phyloP scores from a whole-genome alignment of 1,139 yeast species.

The Blastobotrys niveus region DNA sequence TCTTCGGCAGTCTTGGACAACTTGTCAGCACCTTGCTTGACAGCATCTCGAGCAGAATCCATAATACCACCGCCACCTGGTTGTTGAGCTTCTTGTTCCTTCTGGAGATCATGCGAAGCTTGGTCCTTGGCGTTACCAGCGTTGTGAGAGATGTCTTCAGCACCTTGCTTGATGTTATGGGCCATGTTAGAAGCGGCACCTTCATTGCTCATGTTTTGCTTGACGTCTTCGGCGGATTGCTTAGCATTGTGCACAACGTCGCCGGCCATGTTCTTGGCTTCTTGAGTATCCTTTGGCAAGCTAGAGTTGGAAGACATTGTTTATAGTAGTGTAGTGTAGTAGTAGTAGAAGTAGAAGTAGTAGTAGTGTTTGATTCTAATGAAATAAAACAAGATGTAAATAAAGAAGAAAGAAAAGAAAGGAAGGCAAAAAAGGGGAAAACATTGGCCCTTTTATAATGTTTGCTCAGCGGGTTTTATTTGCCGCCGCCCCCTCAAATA shows the following conservation, averaged over 20 bases:
- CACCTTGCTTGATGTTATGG: constrained; percentile 6
- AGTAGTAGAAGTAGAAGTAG: background rate
- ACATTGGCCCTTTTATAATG: background rate
- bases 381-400: too few species aligned
- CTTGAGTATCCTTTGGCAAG: constrained; percentile 8
- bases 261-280: constrained; percentile 11
- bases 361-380: background rate
- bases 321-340: background rate
- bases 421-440: background rate
- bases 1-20: constrained; percentile 10
- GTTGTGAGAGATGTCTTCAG: constrained; percentile 1
- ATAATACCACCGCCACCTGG: background rate
- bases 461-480: too few species aligned
- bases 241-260: constrained; percentile 9
- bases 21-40: constrained; percentile 7
- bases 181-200: constrained; percentile 9
- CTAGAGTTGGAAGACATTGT: background rate
- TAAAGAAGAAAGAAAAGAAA: background rate
- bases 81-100: background rate
- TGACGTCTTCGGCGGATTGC: constrained; percentile 7
- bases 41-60: constrained; percentile 6
- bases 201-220: constrained; percentile 6
- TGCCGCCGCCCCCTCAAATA: too few species aligned
- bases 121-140: constrained; percentile 1
- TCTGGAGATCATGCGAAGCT: constrained; percentile 2